Base-by-base conservation (phyloP, 2,329 filamentous ascomycete species). In the Trichoderma hamatum region DNA sequence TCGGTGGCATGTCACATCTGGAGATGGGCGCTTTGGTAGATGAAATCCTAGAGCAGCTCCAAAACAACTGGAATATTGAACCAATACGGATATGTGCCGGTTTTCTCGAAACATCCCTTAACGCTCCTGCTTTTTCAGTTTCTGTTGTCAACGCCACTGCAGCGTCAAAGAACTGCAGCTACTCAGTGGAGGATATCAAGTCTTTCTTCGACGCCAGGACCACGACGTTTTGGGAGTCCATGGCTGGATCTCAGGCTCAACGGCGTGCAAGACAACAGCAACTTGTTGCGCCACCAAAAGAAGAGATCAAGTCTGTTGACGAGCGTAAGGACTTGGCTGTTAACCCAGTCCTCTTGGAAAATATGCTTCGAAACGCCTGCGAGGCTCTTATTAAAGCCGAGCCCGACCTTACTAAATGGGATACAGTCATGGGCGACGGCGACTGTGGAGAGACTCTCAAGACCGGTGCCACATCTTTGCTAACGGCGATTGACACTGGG, bases 21-120 rank as follows among this genome's bases (percentile, higher is more conserved):
- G 87, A 89, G 76, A 79, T 88, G 73, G 83, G 84, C 7, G 86
- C 85, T 1, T 77, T 87, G 4, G 79, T 84, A 14, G 82, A 87
- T 69, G 85, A 88, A 76, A 75, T 87, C 13, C 80, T 86, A 7
- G 80, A 81, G 43, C 86, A 88, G 73, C 77, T 88, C 13, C 78
- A 78, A 7, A 71, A 69, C 0, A 75, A 81, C 70, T 88, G 85
- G 83, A 78, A 80, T 6, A 80, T 87, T 5, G 76, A 79, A 58
- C 85, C 86, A 0, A 82, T 83, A 3, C 83, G 90, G 34, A 84
- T 91, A 63, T 83, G 87, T 63, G 80, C 84, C 0, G 90, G 90
- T 1, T 89, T 87, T 32, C 85, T 90, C 68, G 91, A 92, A 84
- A 92, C 90, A 0, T 91, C 89, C 19, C 84, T 93, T 73, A 92